Percentiles rank a stretch among this genome's conserved stretches.
Evolutionary conservation across 305 asterid genomes (phyloP).

Genomic region (Fraxinus dipetala): DNA sequence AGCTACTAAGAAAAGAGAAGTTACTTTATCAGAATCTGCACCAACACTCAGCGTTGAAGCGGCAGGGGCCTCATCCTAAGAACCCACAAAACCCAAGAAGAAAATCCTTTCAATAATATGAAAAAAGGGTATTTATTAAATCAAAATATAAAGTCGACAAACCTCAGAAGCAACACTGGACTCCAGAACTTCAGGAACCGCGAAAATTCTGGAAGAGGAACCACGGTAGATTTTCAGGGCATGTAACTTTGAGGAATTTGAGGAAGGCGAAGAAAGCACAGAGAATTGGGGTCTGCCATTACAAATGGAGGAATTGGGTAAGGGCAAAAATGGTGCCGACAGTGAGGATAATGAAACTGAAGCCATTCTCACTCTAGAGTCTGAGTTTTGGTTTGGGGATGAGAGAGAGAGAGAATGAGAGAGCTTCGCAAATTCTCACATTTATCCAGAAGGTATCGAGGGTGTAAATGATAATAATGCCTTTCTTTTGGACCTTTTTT

Average conservation of each 20-base stretch:
- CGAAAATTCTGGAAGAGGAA: slow-evolving; percentile 43
- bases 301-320: slow-evolving; percentile 47
- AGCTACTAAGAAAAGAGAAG: neutral
- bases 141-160: neutral
- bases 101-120: slow-evolving; percentile 8
- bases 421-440: neutral
- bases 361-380: slow-evolving; percentile 34
- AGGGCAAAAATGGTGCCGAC: slow-evolving; percentile 41
- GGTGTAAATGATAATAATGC: neutral
- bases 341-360: slow-evolving; percentile 55
- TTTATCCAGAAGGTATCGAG: neutral
- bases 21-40: slow-evolving; percentile 71
- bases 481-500: neutral
- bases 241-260: slow-evolving; percentile 34
- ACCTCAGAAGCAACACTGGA: slow-evolving; percentile 47
- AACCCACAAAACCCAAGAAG: slow-evolving; percentile 23
- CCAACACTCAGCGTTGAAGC: slow-evolving; percentile 43
- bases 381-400: neutral
- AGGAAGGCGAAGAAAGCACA: slow-evolving; percentile 37
- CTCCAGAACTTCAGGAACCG: slow-evolving; percentile 70
- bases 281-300: slow-evolving; percentile 43
- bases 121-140: neutral
- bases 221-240: slow-evolving; percentile 42
- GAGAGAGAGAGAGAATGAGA: neutral
- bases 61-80: slow-evolving; percentile 51